A percentile compares a stretch with the other conserved stretches of the same genome.
Conservation (phyloP, 2,329 filamentous ascomycete species). For the Aspergillus intermedius region DNA sequence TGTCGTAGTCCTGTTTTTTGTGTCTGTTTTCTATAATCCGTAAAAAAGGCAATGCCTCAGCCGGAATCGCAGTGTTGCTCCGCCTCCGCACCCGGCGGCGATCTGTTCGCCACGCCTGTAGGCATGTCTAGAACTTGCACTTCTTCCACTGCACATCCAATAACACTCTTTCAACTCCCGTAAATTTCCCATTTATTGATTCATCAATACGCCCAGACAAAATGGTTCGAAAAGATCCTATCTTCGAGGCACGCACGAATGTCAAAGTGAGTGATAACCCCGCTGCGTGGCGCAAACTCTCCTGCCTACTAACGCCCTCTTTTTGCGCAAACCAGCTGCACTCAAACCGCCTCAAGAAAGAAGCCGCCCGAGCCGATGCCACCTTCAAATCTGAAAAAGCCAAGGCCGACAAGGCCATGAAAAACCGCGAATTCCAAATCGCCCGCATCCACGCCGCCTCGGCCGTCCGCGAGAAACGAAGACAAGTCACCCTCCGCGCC, state of each 20-base stretch:
- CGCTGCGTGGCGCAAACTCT: neutral
- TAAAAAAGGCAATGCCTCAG: neutral
- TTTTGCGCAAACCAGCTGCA: slow-evolving; percentile 22
- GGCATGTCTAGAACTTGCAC: neutral
- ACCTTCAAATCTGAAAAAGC: slow-evolving; percentile 43
- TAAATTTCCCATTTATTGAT: neutral
- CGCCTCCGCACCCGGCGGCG: neutral
- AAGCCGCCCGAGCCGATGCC: slow-evolving; percentile 40
- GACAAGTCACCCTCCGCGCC: slow-evolving; percentile 39
- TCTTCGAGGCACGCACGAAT: slow-evolving; percentile 39
- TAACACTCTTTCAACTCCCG: neutral
- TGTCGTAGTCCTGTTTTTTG: too few species aligned
- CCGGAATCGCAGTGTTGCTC: neutral
- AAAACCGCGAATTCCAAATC: slow-evolving; percentile 44
- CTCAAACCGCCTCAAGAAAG: slow-evolving; percentile 43
- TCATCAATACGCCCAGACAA: slow-evolving; percentile 8
- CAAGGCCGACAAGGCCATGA: slow-evolving; percentile 44
- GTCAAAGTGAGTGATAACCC: slow-evolving; percentile 28
- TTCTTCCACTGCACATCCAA: slow-evolving; percentile 2
- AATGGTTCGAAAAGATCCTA: slow-evolving; percentile 37
- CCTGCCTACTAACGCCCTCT: neutral
- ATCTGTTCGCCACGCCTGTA: neutral
- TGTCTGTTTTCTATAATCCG: neutral
- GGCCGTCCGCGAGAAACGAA: slow-evolving; percentile 42
- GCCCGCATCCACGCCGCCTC: slow-evolving; percentile 43